Evolutionary conservation across 2,329 filamentous ascomycete species (phyloP), one percentile per base, ranked within the genome.

Genomic region (Monilinia vaccinii-corymbosi): DNA sequence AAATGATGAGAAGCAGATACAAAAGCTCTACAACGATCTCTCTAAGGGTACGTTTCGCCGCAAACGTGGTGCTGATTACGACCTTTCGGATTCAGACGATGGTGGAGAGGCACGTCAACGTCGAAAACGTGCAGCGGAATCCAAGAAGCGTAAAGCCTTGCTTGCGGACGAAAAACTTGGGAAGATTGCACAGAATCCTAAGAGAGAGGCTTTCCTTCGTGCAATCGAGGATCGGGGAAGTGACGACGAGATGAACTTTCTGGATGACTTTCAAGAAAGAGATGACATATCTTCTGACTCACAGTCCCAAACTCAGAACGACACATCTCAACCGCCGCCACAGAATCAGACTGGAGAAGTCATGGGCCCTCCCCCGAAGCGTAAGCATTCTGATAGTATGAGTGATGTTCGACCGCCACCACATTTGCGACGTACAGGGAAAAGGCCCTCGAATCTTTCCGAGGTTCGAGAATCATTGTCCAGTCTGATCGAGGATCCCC

Each of bases 1-100:
- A 42, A 83, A 83, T 42, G 91, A 97, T 68, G 91, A 96, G 72
- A 91, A 93, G 68, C 85, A 89, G 66, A 87, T 97, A 16, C 88
- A 92, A 68, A 94, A 94, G 76, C 81, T 99, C 56, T 91, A 94
- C 79, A 92, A 89, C 67, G 93, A 97, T 71, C 87, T 99, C 68
- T 94, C 90, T 5, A 95, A 88, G 14, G 94, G 94, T 55, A 87
- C 85, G 73, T 81, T 99, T 53, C 87, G 92, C 13, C 87, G 90
- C 63, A 93, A 95, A 72, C 86, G 83, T 70, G 88, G 87, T 63
- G 81, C 89, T 71, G 88, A 92, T 67, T 86, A 92, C 64, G 89
- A 93, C 67, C 81, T 96, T 25, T 92, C 91, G 6, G 94, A 97
- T 72, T 93, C 90, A 2, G 93, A 97, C 66, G 93, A 97, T 67